A percentile compares a stretch with the other conserved stretches of the same genome.
These are phyloP conservation scores for Rhazya stricta DNA, from an alignment of 257 asterid species.

Conservation along the genomic window DNA sequence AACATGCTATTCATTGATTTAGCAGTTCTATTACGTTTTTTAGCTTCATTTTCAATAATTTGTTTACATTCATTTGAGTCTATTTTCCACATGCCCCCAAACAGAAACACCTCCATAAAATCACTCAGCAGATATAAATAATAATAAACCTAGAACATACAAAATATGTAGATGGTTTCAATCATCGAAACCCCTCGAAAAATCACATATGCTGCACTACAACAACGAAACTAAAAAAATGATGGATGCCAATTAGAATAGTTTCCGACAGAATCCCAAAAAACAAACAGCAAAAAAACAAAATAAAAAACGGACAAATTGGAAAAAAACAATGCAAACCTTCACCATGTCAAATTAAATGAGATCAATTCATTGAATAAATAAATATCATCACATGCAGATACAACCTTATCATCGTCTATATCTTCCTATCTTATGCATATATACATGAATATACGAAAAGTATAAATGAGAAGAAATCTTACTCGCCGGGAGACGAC, in stretches of 20 bases:
- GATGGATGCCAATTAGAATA: not conserved
- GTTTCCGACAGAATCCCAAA: not conserved
- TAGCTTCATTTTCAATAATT: not conserved
- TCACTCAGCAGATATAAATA: not conserved
- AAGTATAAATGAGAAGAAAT: conserved; percentile 9
- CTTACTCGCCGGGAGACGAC: conserved; percentile 96
- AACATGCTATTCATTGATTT: not conserved
- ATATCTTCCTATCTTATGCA: not conserved
- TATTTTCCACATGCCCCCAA: not conserved
- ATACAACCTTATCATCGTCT: not conserved
- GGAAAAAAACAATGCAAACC: not conserved
- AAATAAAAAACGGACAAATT: not conserved
- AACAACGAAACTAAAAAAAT: not conserved
- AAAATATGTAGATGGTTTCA: not conserved
- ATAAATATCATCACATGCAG: not conserved
- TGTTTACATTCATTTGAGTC: not conserved
- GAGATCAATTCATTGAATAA: not conserved
- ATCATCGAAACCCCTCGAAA: not conserved
- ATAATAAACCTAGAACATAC: not conserved
- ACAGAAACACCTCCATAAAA: not conserved
- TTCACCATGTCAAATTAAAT: not conserved
- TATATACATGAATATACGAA: not conserved
- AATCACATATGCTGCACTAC: not conserved
- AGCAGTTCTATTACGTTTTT: not conserved
- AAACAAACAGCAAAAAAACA: not conserved